Evolutionary conservation across 164 flowering plant species (phyloP).

Genomic region (Stephania japonica): DNA sequence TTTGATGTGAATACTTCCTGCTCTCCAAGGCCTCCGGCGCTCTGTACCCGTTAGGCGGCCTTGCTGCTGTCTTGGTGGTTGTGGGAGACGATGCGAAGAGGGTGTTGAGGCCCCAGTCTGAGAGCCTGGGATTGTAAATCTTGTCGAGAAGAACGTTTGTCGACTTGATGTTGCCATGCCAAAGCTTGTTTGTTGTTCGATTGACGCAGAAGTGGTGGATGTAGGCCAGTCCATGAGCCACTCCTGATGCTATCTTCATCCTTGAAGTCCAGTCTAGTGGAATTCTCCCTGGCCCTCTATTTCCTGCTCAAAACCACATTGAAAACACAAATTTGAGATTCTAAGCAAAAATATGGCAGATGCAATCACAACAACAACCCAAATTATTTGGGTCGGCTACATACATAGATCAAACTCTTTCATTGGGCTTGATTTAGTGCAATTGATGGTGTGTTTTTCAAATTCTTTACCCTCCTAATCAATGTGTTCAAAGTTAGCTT

Average conservation of each 20-base stretch:
- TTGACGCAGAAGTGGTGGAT: conserved; percentile 53
- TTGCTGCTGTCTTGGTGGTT: conserved; percentile 13
- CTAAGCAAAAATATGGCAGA: too few species aligned
- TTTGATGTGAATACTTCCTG: conserved; percentile 51
- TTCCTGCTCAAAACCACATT: conserved; percentile 33
- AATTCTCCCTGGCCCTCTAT: conserved; percentile 80
- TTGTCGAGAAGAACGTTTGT: conserved; percentile 70
- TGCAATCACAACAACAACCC: too few species aligned
- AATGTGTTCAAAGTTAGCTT: too few species aligned
- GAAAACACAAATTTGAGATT: too few species aligned
- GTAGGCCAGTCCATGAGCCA: conserved; percentile 67
- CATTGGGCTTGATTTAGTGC: too few species aligned
- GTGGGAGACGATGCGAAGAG: conserved; percentile 32
- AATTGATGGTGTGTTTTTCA: not conserved
- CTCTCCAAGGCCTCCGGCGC: conserved; percentile 61
- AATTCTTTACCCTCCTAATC: too few species aligned
- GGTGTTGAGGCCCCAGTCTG: conserved; percentile 57
- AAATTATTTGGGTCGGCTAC: too few species aligned
- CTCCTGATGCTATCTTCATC: conserved; percentile 72
- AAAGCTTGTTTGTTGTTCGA: conserved; percentile 26
- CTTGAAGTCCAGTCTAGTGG: conserved; percentile 85
- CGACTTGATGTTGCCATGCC: conserved; percentile 81
- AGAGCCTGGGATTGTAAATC: conserved; percentile 46
- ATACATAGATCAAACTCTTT: not conserved
- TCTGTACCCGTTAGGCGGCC: conserved; percentile 54